Evolutionary conservation across 1,284 basidiomycete genomes (phyloP).

Genomic region (Termitomyces sp.): DNA sequence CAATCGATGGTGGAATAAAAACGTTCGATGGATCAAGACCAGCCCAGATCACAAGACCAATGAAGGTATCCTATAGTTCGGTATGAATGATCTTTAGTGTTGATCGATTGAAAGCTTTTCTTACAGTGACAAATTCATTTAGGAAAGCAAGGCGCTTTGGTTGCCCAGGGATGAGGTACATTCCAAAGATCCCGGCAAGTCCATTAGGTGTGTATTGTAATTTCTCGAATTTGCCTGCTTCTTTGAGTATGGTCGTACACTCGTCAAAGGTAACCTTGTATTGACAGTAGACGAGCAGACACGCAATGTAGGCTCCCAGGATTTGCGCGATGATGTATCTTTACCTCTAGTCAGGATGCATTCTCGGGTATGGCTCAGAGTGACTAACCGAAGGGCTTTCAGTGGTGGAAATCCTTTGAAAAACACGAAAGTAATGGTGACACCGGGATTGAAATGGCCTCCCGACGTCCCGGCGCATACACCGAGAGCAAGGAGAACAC

Average conservation of each 20-base stretch:
- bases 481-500: slow-evolving; percentile 56
- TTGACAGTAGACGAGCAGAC: slow-evolving; percentile 56
- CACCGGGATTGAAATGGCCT: slow-evolving; percentile 61
- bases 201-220: slow-evolving; percentile 55
- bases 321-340: slow-evolving; percentile 65
- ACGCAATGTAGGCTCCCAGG: slow-evolving; percentile 59
- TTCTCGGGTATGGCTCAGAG: background rate
- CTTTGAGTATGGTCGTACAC: slow-evolving; percentile 39
- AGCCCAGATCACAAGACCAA: slow-evolving; percentile 56
- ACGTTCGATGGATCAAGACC: slow-evolving; percentile 60
- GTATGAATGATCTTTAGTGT: background rate
- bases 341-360: background rate
- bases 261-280: slow-evolving; percentile 50
- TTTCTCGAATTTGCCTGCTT: slow-evolving; percentile 36
- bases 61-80: slow-evolving; percentile 55
- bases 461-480: slow-evolving; percentile 53
- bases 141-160: slow-evolving; percentile 52
- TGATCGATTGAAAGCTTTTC: slow-evolving; percentile 16
- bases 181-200: slow-evolving; percentile 60
- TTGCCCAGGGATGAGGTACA: slow-evolving; percentile 44
- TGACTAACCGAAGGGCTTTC: slow-evolving; percentile 46
- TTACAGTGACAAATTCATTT: slow-evolving; percentile 62
- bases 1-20: slow-evolving; percentile 46
- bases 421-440: slow-evolving; percentile 51
- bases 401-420: slow-evolving; percentile 52